Conservation (phyloP, 177 flowering plant species). For the Vitis hybrid region DNA sequence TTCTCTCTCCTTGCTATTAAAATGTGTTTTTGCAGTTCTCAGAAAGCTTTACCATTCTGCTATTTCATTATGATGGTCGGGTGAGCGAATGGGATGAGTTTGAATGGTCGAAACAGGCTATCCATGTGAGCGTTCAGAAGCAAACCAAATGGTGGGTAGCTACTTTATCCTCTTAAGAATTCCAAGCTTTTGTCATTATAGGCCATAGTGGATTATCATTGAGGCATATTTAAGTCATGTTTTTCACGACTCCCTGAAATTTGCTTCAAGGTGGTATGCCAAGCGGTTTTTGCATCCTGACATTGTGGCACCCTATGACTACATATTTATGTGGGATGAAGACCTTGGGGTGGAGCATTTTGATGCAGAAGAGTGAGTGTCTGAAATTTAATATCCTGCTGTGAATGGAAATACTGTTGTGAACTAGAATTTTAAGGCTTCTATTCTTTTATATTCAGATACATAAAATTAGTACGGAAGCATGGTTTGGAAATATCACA, state of each 20-base stretch:
- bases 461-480: slow-evolving; percentile 53
- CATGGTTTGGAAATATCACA: slow-evolving; percentile 71
- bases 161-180: background rate
- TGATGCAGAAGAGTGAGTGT: slow-evolving; percentile 56
- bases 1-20: background rate
- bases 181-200: background rate
- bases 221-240: background rate
- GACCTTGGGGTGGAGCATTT: slow-evolving; percentile 72
- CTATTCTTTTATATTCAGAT: slow-evolving; percentile 29
- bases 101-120: slow-evolving; percentile 78
- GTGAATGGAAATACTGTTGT: background rate
- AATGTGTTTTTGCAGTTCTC: slow-evolving; percentile 50
- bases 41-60: slow-evolving; percentile 58
- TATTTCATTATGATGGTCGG: slow-evolving; percentile 76
- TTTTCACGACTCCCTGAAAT: slow-evolving; percentile 7
- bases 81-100: slow-evolving; percentile 73
- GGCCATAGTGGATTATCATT: background rate
- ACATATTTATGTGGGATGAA: slow-evolving; percentile 75
- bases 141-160: slow-evolving; percentile 70
- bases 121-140: slow-evolving; percentile 58
- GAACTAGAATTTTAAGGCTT: background rate
- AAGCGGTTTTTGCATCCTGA: slow-evolving; percentile 71
- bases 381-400: slow-evolving; percentile 1
- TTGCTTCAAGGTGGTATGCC: slow-evolving; percentile 64
- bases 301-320: slow-evolving; percentile 66